These are phyloP conservation scores for Ustilago xerochloae DNA, from an alignment of 1,284 basidiomycete genomes.

Conservation along the genomic window DNA sequence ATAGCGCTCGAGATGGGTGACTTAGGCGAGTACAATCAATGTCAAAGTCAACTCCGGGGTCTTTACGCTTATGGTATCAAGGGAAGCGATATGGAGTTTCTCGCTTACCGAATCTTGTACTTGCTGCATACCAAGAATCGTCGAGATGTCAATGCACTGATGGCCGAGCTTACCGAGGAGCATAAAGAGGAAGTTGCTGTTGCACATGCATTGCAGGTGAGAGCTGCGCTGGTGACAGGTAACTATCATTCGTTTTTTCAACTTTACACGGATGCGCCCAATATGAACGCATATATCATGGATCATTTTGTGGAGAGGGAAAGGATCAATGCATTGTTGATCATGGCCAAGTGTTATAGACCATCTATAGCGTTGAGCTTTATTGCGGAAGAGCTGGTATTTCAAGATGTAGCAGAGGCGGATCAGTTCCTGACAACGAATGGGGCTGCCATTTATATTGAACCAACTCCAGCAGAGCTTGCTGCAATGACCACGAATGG, in stretches of 20 bases:
- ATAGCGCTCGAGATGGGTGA: slow-evolving; percentile 97
- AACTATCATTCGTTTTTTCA: slow-evolving; percentile 94
- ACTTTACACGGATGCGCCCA: slow-evolving; percentile 84
- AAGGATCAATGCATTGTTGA: slow-evolving; percentile 83
- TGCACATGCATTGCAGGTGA: slow-evolving; percentile 87
- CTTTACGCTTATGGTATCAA: slow-evolving; percentile 92
- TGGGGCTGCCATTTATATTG: slow-evolving; percentile 77
- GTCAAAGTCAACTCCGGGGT: slow-evolving; percentile 87
- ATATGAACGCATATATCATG: slow-evolving; percentile 99
- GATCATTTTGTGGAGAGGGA: slow-evolving; percentile 97
- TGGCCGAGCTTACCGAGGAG: slow-evolving; percentile 91
- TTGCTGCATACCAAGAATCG: slow-evolving; percentile 92
- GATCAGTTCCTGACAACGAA: slow-evolving; percentile 80
- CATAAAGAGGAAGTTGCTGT: slow-evolving; percentile 85
- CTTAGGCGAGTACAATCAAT: slow-evolving; percentile 99
- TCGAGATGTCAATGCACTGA: slow-evolving; percentile 91
- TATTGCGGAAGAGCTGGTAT: slow-evolving; percentile 83
- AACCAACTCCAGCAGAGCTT: slow-evolving; percentile 54
- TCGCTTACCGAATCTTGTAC: slow-evolving; percentile 97
- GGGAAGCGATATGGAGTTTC: slow-evolving; percentile 92
- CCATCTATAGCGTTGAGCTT: slow-evolving; percentile 77
- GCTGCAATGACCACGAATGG: slow-evolving; percentile 18
- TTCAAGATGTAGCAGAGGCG: slow-evolving; percentile 77
- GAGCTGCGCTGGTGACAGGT: slow-evolving; percentile 86
- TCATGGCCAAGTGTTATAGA: slow-evolving; percentile 75